Evolutionary conservation across 805 yeast species (phyloP).

Genomic region (Starmerella bombicola): DNA sequence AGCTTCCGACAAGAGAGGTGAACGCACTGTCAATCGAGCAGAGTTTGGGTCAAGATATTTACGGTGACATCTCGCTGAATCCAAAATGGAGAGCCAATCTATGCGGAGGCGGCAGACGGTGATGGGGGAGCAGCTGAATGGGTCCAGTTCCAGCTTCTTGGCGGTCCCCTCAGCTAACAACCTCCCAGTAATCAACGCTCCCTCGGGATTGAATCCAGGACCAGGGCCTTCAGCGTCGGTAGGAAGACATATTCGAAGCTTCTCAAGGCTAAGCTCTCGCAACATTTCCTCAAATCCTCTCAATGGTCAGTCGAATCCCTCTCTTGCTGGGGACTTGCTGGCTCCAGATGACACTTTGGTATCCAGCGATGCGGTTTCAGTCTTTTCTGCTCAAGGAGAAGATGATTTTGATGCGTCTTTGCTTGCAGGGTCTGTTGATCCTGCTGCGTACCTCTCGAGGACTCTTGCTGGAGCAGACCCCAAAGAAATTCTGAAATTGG

Average conservation of each 20-base stretch:
- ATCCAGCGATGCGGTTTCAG: conserved; percentile 24
- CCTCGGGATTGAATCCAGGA: not conserved
- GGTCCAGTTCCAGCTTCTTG: conserved; percentile 5
- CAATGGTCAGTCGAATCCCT: not conserved
- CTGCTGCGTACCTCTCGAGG: conserved; percentile 12
- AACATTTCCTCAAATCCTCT: not conserved
- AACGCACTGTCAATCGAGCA: too few relatives aligned
- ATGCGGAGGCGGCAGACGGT: conserved; percentile 23
- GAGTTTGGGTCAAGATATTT: too few relatives aligned
- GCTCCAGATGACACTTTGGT: not conserved
- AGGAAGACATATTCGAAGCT: conserved; percentile 15
- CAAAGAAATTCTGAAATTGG: conserved; percentile 15
- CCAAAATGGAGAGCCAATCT: conserved; percentile 18
- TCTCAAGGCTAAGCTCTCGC: conserved; percentile 16
- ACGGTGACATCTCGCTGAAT: too few relatives aligned
- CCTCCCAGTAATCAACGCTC: not conserved
- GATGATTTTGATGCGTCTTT: conserved; percentile 34
- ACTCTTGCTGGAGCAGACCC: conserved; percentile 17
- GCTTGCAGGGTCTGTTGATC: conserved; percentile 45
- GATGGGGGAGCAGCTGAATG: conserved; percentile 20
- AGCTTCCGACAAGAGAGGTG: too few relatives aligned
- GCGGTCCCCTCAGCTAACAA: conserved; percentile 1
- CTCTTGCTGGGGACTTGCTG: not conserved
- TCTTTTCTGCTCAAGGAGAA: conserved; percentile 25
- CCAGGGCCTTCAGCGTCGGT: not conserved